Base-by-base conservation (phyloP, 108 stramenopile species). In the Pseudonitzschia pungens region DNA sequence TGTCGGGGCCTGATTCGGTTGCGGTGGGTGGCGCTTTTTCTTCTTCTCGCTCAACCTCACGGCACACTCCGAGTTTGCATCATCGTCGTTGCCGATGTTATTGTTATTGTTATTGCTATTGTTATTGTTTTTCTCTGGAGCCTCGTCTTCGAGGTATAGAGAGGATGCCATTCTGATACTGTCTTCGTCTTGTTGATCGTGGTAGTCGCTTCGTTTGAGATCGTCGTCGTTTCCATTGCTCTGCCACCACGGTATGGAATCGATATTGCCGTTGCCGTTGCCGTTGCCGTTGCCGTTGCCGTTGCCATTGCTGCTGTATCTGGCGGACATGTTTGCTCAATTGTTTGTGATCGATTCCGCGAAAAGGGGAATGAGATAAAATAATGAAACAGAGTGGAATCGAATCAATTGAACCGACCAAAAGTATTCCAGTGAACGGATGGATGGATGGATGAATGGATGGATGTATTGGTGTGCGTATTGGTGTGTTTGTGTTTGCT, bases 211-310 rank as follows among this genome's bases (percentile, higher is more conserved):
- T 8, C 40, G 32, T 14, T 4, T 33, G 4, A 63, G 28, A 12
- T 63, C 62, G 12, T 63, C 62, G 28, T 63, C 62, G 62, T 63
- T 63, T 1, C 62, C 62, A n/a, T 41, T 29, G 29, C 4, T 26
- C 54, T 55, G 62, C 62, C 62, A 63, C 62, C 62, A 63, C 12
- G 62, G 62, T 31, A 41, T 63, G 11, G 32, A 63, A 28, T 31
- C 22, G 2, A 24, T 26, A 2, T 7, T n/a, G 16, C 20, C 20
- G 16, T 51, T 59, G 24, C 24, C 58, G 24, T 24, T 24, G 24
- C 58, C 20, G 24, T 59, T 24, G 24, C 4, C 26, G 58, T 24
- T 24, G 22, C 24, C 9, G 58, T 24, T 59, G 24, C 24, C 9
- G 16, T 51, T 51, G 36, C 36, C 36, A 6, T 36, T 36, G 36